Conservation (phyloP, 2,329 filamentous ascomycete species). For the Botrytis cinerea region DNA sequence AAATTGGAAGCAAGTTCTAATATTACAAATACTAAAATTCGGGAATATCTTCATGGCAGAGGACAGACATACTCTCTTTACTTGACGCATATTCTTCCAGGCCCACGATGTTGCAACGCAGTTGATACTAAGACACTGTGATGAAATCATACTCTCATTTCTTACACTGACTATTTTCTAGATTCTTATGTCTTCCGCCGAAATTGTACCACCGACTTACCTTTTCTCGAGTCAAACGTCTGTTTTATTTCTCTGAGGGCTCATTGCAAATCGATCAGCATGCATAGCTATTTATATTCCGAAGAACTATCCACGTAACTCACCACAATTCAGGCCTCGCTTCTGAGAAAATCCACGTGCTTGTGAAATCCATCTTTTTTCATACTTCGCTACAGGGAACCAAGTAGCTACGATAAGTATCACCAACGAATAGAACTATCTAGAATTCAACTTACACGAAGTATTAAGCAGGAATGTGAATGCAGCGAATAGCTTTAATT, state of each 20-base stretch:
- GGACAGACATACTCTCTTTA: too few relatives aligned
- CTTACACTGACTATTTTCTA: neutral
- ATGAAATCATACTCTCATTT: neutral
- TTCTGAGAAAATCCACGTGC: fast-evolving
- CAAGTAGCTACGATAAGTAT: neutral
- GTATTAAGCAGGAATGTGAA: neutral
- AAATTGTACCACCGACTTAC: fast-evolving
- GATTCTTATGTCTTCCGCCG: neutral
- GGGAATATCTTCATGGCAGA: too few relatives aligned
- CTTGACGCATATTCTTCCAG: fast-evolving
- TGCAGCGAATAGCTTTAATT: too few relatives aligned
- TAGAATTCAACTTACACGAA: fast-evolving
- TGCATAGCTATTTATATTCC: neutral
- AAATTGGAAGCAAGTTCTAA: too few relatives aligned
- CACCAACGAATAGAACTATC: neutral
- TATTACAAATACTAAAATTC: too few relatives aligned
- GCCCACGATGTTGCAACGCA: too few relatives aligned
- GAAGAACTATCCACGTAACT: neutral
- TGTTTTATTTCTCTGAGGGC: neutral
- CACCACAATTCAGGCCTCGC: fast-evolving
- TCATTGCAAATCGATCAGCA: neutral
- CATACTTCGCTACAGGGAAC: neutral
- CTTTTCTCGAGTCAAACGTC: neutral
- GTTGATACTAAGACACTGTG: neutral
- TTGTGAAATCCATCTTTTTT: neutral